Conservation (phyloP, 2,329 filamentous ascomycete species). For the Penicillium hesseltinei region DNA sequence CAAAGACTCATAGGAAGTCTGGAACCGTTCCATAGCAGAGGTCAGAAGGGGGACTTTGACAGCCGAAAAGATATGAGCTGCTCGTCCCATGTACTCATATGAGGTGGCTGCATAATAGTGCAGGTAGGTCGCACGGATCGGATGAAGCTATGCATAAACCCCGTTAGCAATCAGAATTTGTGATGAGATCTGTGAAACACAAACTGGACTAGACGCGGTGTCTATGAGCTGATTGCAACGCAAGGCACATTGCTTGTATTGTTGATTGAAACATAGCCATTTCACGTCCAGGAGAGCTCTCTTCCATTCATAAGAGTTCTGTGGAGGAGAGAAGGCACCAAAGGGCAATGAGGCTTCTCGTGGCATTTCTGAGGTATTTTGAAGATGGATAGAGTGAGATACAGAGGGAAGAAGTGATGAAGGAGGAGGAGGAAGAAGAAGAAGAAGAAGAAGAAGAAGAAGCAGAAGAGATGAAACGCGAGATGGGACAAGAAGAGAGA, state of each 20-base stretch:
- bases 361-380: neutral
- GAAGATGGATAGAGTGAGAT: neutral
- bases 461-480: neutral
- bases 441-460: too few relatives aligned
- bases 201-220: slow-evolving; percentile 27
- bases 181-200: slow-evolving; percentile 5
- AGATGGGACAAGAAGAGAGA: neutral
- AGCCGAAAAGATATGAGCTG: slow-evolving; percentile 47
- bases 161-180: neutral
- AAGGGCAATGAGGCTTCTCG: slow-evolving; percentile 18
- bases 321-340: slow-evolving; percentile 15
- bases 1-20: slow-evolving; percentile 32
- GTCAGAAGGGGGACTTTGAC: slow-evolving; percentile 43
- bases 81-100: slow-evolving; percentile 48
- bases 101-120: slow-evolving; percentile 49
- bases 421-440: neutral
- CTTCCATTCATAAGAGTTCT: slow-evolving; percentile 34
- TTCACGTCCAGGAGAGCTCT: slow-evolving; percentile 35
- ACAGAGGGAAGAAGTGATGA: neutral
- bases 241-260: slow-evolving; percentile 44
- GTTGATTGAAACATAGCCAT: slow-evolving; percentile 34
- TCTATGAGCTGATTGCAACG: slow-evolving; percentile 33
- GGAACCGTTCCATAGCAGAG: slow-evolving; percentile 42
- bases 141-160: slow-evolving; percentile 29
- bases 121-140: slow-evolving; percentile 41